A percentile compares a stretch with the other conserved stretches of the same genome.
Conservation (phyloP, 352 stramenopile genomes). For the Phytophthora cactorum region DNA sequence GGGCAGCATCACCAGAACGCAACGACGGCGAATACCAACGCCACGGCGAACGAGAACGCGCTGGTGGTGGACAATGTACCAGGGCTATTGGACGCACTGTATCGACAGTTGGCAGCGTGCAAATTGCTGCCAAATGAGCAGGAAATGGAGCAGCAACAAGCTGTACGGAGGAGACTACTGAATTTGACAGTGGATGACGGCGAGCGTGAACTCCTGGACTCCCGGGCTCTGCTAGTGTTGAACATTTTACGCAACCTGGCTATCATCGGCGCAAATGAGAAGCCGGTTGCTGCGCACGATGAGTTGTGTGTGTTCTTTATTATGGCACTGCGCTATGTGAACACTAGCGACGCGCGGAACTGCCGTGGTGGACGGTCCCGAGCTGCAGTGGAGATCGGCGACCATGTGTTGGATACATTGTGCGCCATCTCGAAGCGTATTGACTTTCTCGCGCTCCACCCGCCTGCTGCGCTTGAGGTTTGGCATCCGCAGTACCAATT, state of each 20-base stretch:
- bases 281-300: slow-evolving; percentile 67
- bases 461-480: slow-evolving; percentile 53
- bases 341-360: slow-evolving; percentile 33
- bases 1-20: slow-evolving; percentile 33
- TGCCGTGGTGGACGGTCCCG: slow-evolving; percentile 27
- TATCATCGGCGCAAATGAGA: slow-evolving; percentile 76
- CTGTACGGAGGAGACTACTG: slow-evolving; percentile 44
- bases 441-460: slow-evolving; percentile 71
- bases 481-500: slow-evolving; percentile 73
- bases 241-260: slow-evolving; percentile 85
- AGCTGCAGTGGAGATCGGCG: slow-evolving; percentile 56
- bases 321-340: slow-evolving; percentile 54
- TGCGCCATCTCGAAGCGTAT: slow-evolving; percentile 75
- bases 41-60: slow-evolving; percentile 55
- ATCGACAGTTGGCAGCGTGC: slow-evolving; percentile 67
- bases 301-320: slow-evolving; percentile 72
- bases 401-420: slow-evolving; percentile 79
- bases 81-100: slow-evolving; percentile 75
- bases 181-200: slow-evolving; percentile 50
- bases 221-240: slow-evolving; percentile 59
- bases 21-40: slow-evolving; percentile 24
- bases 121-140: slow-evolving; percentile 49
- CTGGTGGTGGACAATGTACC: slow-evolving; percentile 73
- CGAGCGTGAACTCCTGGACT: slow-evolving; percentile 63
- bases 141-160: slow-evolving; percentile 16